Base-by-base conservation (phyloP, 202 grass and related monocot genomes). In the Hordeum pubiflorum region DNA sequence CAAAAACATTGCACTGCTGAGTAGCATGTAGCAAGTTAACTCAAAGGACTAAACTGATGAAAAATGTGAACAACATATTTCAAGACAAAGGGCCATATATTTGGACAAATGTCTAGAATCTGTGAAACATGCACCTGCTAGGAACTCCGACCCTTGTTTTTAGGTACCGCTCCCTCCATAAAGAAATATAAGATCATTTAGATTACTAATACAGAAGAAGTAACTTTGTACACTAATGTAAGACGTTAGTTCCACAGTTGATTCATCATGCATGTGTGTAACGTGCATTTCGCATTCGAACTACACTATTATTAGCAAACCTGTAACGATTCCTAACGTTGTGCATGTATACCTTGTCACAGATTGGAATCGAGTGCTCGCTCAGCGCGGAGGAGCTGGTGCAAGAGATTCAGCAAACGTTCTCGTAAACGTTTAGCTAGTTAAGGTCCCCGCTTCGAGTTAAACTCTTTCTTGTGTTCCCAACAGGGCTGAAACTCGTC, bases 291-390 rank as follows among this genome's bases (percentile, higher is more conserved):
- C 36, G 55, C 4, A 32, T 80, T 9, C 40, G 13, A 2, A 67
- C 22, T 44, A 41, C 21, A 5, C n/a, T 24, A n/a, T 23, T 9
- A 43, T 43, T 62, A 12, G 57, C 56, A 61, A 76, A 23, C 12
- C 1, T 44, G 40, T 46, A 41, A 46, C 38, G 9, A 29, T 21
- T 72, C 8, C 14, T 72, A 72, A 79, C 60, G 3, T 43, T 62
- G 12, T 78, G 27, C 11, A 38, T 69, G 1, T 63, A 34, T 72
- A 20, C 56, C 11, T 72, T 84, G 37, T 2, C 14, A 75, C 96
- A 98, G 96, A 98, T 98, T 37, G 96, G 96, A 77, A 95, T 98
- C 11, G 90, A 98, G 65, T 98, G 96, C 57, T 78, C 91, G 34
- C 90, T 98, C 21, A 98, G 96, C 37, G 90, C 88, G 3, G 92